Percentiles rank a stretch among this genome's conserved stretches.
Evolutionary conservation across 2,329 filamentous ascomycete genomes (phyloP).

Genomic region (Phialocephala subalpina): DNA sequence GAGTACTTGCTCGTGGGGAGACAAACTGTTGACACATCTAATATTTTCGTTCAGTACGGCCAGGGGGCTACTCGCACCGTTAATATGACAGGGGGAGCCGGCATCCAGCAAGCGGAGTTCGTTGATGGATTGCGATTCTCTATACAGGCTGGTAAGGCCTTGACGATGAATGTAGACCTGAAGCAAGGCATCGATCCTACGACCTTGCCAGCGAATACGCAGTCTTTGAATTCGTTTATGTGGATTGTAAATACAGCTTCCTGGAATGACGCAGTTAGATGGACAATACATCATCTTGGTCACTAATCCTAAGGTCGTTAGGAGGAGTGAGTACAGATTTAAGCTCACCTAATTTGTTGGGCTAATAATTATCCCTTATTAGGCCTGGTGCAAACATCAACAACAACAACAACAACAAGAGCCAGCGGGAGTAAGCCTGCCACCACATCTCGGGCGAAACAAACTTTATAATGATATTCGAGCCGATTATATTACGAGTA

Average conservation of each 20-base stretch:
- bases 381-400: too few relatives aligned
- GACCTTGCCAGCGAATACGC: slow-evolving; percentile 26
- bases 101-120: slow-evolving; percentile 41
- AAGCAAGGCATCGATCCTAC: slow-evolving; percentile 30
- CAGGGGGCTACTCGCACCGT: slow-evolving; percentile 43
- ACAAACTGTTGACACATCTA: slow-evolving; percentile 38
- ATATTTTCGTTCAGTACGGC: slow-evolving; percentile 47
- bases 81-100: slow-evolving; percentile 39
- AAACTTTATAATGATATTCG: too few relatives aligned
- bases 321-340: too few relatives aligned
- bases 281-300: too few relatives aligned
- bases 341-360: too few relatives aligned
- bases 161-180: slow-evolving; percentile 30
- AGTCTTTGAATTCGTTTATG: slow-evolving; percentile 30
- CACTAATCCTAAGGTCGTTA: too few relatives aligned
- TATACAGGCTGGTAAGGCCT: slow-evolving; percentile 21
- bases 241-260: slow-evolving; percentile 34
- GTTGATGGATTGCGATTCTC: slow-evolving; percentile 41
- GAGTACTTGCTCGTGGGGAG: slow-evolving; percentile 45
- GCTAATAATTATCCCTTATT: too few relatives aligned
- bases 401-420: too few relatives aligned
- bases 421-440: too few relatives aligned
- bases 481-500: too few relatives aligned
- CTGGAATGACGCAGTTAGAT: too few relatives aligned
- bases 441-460: too few relatives aligned